Base-by-base conservation (phyloP, 2,329 filamentous ascomycete species). In the Trichophyton simii region DNA sequence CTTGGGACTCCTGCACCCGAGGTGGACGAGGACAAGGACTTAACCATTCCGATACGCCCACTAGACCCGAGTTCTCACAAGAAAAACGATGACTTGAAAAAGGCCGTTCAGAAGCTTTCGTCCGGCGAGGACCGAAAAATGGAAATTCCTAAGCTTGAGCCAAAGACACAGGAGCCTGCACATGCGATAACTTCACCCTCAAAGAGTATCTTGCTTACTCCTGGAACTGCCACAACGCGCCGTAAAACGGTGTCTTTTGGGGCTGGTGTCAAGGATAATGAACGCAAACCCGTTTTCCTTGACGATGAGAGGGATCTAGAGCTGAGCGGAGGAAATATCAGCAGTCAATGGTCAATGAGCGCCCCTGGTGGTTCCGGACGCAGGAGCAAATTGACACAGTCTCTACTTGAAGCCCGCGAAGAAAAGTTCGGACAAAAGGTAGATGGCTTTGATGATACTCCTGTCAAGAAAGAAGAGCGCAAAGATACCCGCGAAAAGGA, bases 131-230 rank as follows among this genome's bases (percentile, higher is more conserved):
- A 48, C 18, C 11, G 34, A 28, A 54, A 62, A 7, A 58, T 61
- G 13, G 22, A 58, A 36, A 38, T 55, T 18, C 58, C 58, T 11
- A 60, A 58, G 3, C 59, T 63, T 22, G 59, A 36, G 9, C 62
- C 64, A 2, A 65, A 61, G 58, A 38, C 50, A 5, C 63, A 65
- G 48, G 62, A 63, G 36, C 46, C 58, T 15, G 22, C 66, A 55
- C 73, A 72, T 57, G 65, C 70, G 28, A 67, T 72, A 62, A 68
- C 72, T 18, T 83, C 82, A 25, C 81, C 81, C 0, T 80, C 82
- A 0, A 85, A 85, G 67, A 83, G 83, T 64, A 86, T 86, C 59
- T 77, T 86, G n/a, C 76, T 84, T 68, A 86, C 83, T 0, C 84
- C 83, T 4, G 82, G 83, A 3, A 83, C 82, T 1, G 78, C 76